Base-by-base conservation (phyloP, 2,329 filamentous ascomycete species). In the Dactylellina leptospora region DNA sequence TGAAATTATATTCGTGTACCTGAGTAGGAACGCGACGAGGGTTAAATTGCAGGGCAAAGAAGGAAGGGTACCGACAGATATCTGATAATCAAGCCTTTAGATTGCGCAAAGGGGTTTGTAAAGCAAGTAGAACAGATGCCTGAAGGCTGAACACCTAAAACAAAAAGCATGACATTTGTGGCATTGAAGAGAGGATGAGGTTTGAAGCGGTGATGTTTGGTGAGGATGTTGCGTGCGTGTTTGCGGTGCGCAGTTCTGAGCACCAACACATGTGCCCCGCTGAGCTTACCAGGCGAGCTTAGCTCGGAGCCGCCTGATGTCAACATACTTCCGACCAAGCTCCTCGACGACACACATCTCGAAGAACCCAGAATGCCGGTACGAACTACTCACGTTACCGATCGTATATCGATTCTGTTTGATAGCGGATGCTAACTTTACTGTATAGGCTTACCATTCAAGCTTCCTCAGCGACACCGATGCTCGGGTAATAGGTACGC, bases 401-500 rank as follows among this genome's bases (percentile, higher is more conserved):
- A 33, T 33, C 6, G 30, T 13, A 33, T n/a, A n/a, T n/a, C 30
- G 30, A 13, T 33, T 6, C 6, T 6, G 30, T 6, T 13, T 13
- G 30, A 33, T 13, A 33, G 13, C 30, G 6, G 30, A 33, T 13
- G 30, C 30, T 33, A n/a, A n/a, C 30, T 33, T 13, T 33, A 33
- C n/a, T 40, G 36, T 25, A 10, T 20, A 77, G 76, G 75, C 76
- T 42, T 77, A 77, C 64, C 76, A 77, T 44, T 77, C 76, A 42
- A 75, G 75, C 30, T 77, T 77, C 60, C 74, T 77, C 13, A 71
- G 75, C 42, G 76, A 77, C 60, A 75, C 76, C 40, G 75, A 77
- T 62, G 75, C 75, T 69, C 76, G 76, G 50, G 62, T 77, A 61
- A 76, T 77, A 70, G 76, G 76, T 77, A 74, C 45, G 58, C 47